A percentile compares a stretch with the other conserved stretches of the same genome.
Conservation (phyloP, 2,329 filamentous ascomycete species). For the Dothideomycetidae sp. region DNA sequence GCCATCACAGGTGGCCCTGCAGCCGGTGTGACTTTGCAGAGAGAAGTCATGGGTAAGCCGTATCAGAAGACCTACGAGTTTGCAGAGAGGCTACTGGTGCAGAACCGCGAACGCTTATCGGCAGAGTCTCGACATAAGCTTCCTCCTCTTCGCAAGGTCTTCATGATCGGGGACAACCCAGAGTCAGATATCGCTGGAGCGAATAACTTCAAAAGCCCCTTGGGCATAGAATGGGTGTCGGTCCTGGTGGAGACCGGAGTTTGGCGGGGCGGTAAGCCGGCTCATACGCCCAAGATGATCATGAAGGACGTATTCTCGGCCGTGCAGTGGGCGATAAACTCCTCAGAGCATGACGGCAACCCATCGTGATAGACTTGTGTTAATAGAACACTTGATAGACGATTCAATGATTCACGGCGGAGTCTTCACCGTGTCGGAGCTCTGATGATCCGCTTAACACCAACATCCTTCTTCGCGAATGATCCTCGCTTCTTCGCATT, state of each 20-base stretch:
- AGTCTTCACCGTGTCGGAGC: neutral
- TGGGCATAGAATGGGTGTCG: slow-evolving; percentile 61
- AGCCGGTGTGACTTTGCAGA: slow-evolving; percentile 37
- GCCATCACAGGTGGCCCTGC: slow-evolving; percentile 47
- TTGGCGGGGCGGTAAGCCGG: slow-evolving; percentile 45
- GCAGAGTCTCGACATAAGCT: slow-evolving; percentile 14
- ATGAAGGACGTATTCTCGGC: slow-evolving; percentile 63
- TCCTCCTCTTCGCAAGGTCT: slow-evolving; percentile 54
- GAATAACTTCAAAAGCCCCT: slow-evolving; percentile 54
- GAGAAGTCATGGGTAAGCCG: slow-evolving; percentile 72
- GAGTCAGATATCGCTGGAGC: slow-evolving; percentile 84
- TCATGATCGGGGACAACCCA: slow-evolving; percentile 67
- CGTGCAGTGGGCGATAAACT: slow-evolving; percentile 59
- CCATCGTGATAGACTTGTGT: neutral
- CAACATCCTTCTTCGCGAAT: neutral
- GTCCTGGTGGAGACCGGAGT: slow-evolving; percentile 72
- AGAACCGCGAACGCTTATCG: slow-evolving; percentile 41
- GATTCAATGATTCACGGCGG: too few species aligned
- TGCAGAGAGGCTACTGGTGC: slow-evolving; percentile 58
- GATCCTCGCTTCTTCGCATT: neutral
- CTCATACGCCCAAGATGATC: slow-evolving; percentile 48
- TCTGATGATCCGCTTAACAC: neutral
- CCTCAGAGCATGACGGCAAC: slow-evolving; percentile 27
- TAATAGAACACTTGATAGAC: too few species aligned
- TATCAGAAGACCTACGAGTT: slow-evolving; percentile 63